phyloP scores from a whole-genome alignment of 1,284 basidiomycete species.

The Tetrapyrgos nigripes region DNA sequence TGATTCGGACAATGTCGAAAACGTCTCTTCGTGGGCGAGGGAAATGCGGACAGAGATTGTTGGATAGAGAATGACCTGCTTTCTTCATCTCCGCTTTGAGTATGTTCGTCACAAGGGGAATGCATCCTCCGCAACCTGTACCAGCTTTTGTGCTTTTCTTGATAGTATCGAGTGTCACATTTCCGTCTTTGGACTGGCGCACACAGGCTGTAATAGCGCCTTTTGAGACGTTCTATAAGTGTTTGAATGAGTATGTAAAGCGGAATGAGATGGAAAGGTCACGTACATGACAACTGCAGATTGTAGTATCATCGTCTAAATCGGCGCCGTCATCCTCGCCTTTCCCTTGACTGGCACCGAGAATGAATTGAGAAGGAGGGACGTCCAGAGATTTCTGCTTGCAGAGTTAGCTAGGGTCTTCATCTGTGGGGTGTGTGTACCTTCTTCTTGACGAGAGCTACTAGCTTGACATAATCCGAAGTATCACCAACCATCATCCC shows the following conservation, averaged over 20 bases:
- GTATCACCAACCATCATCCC: slow-evolving; percentile 87
- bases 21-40: slow-evolving; percentile 72
- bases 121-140: slow-evolving; percentile 79
- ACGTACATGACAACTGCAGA: slow-evolving; percentile 68
- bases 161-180: slow-evolving; percentile 59
- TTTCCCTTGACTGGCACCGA: slow-evolving; percentile 58
- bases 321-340: slow-evolving; percentile 65
- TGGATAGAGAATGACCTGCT: slow-evolving; percentile 66
- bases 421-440: slow-evolving; percentile 33
- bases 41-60: slow-evolving; percentile 75
- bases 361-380: slow-evolving; percentile 71
- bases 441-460: slow-evolving; percentile 77
- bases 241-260: slow-evolving; percentile 15
- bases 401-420: neutral
- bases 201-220: slow-evolving; percentile 62
- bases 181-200: slow-evolving; percentile 46
- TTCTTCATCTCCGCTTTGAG: slow-evolving; percentile 74
- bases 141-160: slow-evolving; percentile 77
- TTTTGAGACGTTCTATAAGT: slow-evolving; percentile 64
- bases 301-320: slow-evolving; percentile 74
- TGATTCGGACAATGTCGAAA: slow-evolving; percentile 73
- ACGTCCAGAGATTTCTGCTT: slow-evolving; percentile 66
- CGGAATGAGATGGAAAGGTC: slow-evolving; percentile 14
- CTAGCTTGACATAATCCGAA: slow-evolving; percentile 73
- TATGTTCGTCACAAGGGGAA: slow-evolving; percentile 61